Evolutionary conservation across 768 basidiomycete species (phyloP).

Genomic region (Tulasnella sp.): DNA sequence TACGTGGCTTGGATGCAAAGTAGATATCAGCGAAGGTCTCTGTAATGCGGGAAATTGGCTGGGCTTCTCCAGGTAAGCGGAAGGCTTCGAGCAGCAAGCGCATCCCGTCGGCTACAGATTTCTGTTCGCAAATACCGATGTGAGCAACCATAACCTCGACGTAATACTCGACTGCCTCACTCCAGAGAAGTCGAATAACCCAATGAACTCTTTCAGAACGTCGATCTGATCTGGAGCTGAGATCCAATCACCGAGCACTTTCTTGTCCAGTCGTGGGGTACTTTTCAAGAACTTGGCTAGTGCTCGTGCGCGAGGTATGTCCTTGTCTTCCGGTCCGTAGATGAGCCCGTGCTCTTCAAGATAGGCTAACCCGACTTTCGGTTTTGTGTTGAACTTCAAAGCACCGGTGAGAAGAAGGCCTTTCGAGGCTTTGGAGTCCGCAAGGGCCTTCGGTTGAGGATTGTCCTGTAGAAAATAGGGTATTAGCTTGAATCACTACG

Average conservation of each 20-base stretch:
- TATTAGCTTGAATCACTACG: neutral
- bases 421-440: slow-evolving; percentile 76
- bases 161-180: slow-evolving; percentile 46
- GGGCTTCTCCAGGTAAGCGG: slow-evolving; percentile 89
- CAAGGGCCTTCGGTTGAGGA: slow-evolving; percentile 49
- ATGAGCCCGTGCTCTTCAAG: slow-evolving; percentile 92
- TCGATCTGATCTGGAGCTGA: slow-evolving; percentile 84
- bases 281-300: slow-evolving; percentile 84
- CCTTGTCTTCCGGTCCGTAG: slow-evolving; percentile 32
- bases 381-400: slow-evolving; percentile 84
- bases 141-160: neutral
- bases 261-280: slow-evolving; percentile 84
- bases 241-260: slow-evolving; percentile 86
- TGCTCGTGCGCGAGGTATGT: slow-evolving; percentile 56
- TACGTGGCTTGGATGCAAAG: slow-evolving; percentile 79
- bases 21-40: slow-evolving; percentile 92
- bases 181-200: slow-evolving; percentile 81
- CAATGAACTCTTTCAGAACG: slow-evolving; percentile 79
- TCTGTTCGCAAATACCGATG: slow-evolving; percentile 45
- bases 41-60: slow-evolving; percentile 90
- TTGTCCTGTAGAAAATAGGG: neutral
- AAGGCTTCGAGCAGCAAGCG: slow-evolving; percentile 90
- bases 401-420: slow-evolving; percentile 80
- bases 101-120: slow-evolving; percentile 93
- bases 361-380: slow-evolving; percentile 84